A percentile compares a stretch with the other conserved stretches of the same genome.
These are phyloP conservation scores for Aspergillus viridinutans DNA, from an alignment of 2,329 filamentous ascomycete genomes.

Conservation along the genomic window DNA sequence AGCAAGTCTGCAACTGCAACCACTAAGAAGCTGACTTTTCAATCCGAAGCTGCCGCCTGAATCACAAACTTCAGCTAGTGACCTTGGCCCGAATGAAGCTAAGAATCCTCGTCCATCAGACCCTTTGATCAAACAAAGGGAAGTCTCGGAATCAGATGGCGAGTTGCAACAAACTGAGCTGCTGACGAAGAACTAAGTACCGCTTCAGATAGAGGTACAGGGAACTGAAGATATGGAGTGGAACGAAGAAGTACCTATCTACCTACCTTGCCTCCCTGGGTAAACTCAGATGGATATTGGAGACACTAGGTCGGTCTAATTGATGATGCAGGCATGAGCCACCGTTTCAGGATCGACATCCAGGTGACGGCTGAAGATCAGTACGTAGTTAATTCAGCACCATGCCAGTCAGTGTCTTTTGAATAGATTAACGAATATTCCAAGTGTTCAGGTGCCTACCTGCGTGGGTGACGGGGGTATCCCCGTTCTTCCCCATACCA, in stretches of 20 bases:
- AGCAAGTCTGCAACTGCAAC: conserved; percentile 11
- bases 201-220: background rate
- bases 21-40: conserved; percentile 9
- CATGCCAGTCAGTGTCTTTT: background rate
- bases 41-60: conserved; percentile 8
- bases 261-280: background rate
- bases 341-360: conserved; percentile 10
- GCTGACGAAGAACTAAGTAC: background rate
- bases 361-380: conserved; percentile 8
- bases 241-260: background rate
- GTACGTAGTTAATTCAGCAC: background rate
- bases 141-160: background rate
- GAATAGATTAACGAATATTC: background rate
- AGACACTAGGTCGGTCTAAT: background rate
- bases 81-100: background rate
- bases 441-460: conserved; percentile 18
- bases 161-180: background rate
- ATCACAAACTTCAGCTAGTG: background rate
- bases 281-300: background rate
- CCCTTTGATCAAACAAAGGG: background rate
- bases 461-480: conserved; percentile 19
- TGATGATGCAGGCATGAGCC: background rate
- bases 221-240: background rate
- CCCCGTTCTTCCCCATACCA: conserved; percentile 5
- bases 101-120: background rate